Evolutionary conservation across 805 yeast genomes (phyloP).

Genomic region (Komagataella kurtzmanii): DNA sequence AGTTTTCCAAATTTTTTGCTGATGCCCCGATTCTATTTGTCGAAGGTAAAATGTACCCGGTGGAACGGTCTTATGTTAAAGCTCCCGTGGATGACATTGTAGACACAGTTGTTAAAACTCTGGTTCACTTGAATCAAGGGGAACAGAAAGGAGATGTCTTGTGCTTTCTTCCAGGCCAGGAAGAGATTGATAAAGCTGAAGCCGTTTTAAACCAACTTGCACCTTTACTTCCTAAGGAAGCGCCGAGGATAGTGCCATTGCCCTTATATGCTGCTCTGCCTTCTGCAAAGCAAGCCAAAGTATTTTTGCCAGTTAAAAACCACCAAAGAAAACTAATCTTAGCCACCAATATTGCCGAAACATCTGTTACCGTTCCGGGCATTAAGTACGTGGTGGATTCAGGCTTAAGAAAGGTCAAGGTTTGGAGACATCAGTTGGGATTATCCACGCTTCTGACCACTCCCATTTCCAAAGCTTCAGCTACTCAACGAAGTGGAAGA

Average conservation of each 20-base stretch:
- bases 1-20: slow-evolving; percentile 66
- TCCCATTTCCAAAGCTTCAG: slow-evolving; percentile 89
- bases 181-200: slow-evolving; percentile 84
- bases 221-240: slow-evolving; percentile 55
- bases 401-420: slow-evolving; percentile 86
- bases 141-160: slow-evolving; percentile 87
- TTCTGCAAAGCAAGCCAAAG: slow-evolving; percentile 67
- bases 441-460: slow-evolving; percentile 86
- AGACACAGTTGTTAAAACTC: slow-evolving; percentile 60
- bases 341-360: slow-evolving; percentile 95
- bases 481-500: slow-evolving; percentile 92
- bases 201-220: slow-evolving; percentile 45
- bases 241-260: slow-evolving; percentile 61
- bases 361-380: slow-evolving; percentile 93
- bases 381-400: slow-evolving; percentile 87
- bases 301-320: slow-evolving; percentile 54
- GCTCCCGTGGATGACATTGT: slow-evolving; percentile 71
- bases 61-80: slow-evolving; percentile 52
- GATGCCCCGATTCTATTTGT: slow-evolving; percentile 75
- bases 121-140: slow-evolving; percentile 63
- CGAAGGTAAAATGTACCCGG: slow-evolving; percentile 85
- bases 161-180: slow-evolving; percentile 92
- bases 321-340: slow-evolving; percentile 73
- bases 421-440: slow-evolving; percentile 89
- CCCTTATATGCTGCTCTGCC: slow-evolving; percentile 94